Percentiles rank a stretch among this genome's conserved stretches.
phyloP scores from a whole-genome alignment of 2,329 filamentous ascomycete species.

The Arthrinium phaeospermum region DNA sequence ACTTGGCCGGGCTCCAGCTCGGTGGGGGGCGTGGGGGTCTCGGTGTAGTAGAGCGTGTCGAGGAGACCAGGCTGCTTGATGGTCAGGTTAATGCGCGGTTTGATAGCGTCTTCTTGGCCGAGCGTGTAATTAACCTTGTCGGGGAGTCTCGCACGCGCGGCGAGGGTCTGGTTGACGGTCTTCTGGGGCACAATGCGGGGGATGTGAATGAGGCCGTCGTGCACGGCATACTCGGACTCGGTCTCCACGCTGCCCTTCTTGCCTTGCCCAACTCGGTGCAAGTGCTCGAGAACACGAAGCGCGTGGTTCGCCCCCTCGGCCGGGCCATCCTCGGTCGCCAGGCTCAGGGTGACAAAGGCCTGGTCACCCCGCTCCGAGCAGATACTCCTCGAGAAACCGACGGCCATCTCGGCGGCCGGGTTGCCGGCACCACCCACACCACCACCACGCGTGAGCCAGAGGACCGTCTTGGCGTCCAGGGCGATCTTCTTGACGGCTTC shows the following conservation, averaged over 20 bases:
- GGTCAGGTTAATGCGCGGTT: slow-evolving; percentile 29
- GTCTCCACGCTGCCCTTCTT: slow-evolving; percentile 4
- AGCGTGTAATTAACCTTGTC: neutral
- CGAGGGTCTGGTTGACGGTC: slow-evolving; percentile 14
- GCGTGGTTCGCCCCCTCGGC: slow-evolving; percentile 2
- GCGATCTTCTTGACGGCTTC: slow-evolving; percentile 27
- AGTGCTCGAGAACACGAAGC: slow-evolving; percentile 2
- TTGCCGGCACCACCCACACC: slow-evolving; percentile 29
- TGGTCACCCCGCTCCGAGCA: slow-evolving; percentile 31
- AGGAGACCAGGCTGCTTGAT: slow-evolving; percentile 39
- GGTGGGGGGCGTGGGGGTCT: neutral
- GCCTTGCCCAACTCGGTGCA: neutral
- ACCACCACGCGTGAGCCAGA: slow-evolving; percentile 33
- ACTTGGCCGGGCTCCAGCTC: slow-evolving; percentile 41
- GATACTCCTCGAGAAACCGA: slow-evolving; percentile 34
- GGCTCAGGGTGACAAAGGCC: slow-evolving; percentile 14
- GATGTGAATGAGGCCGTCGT: slow-evolving; percentile 18
- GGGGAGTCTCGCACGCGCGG: neutral
- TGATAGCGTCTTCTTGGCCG: neutral
- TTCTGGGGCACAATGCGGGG: slow-evolving; percentile 14
- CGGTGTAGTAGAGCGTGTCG: slow-evolving; percentile 21
- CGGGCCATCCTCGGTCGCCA: neutral
- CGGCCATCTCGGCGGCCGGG: slow-evolving; percentile 30
- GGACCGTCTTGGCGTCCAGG: slow-evolving; percentile 25
- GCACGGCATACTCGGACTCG: slow-evolving; percentile 17